Conservation (phyloP, 2,329 filamentous ascomycete genomes). For the Venturia aucupariae region DNA sequence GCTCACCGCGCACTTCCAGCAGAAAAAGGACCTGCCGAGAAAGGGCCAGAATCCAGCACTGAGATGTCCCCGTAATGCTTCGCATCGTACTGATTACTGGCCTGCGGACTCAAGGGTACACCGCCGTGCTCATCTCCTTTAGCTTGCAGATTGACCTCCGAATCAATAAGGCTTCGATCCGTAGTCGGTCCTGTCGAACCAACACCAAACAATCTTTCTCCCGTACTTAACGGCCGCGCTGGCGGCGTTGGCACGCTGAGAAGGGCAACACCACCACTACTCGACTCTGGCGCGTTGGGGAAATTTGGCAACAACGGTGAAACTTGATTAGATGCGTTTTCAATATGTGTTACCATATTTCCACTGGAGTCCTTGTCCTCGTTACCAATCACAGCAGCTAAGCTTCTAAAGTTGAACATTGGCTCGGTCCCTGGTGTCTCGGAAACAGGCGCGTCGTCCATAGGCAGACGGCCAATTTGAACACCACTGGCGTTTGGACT, state of each 20-base stretch:
- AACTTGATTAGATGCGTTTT: background rate
- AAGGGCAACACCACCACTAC: background rate
- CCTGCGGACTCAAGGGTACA: constrained; percentile 10
- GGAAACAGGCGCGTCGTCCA: constrained; percentile 16
- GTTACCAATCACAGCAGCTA: constrained; percentile 64
- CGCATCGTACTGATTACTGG: constrained; percentile 22
- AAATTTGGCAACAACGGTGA: background rate
- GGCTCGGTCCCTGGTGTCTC: constrained; percentile 54
- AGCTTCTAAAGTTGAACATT: constrained; percentile 84
- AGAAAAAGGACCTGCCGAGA: background rate
- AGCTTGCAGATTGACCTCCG: constrained; percentile 23
- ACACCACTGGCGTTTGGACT: constrained; percentile 46
- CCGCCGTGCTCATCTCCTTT: constrained; percentile 16
- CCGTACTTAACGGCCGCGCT: constrained; percentile 6
- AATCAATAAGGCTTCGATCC: constrained; percentile 19
- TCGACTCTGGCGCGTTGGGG: background rate
- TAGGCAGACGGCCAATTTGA: constrained; percentile 31
- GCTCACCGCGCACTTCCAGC: background rate
- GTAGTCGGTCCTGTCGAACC: constrained; percentile 15
- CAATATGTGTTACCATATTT: constrained; percentile 1
- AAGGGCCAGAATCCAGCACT: constrained; percentile 19
- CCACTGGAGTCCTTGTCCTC: constrained; percentile 16
- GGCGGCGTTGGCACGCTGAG: background rate
- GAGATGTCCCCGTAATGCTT: constrained; percentile 28
- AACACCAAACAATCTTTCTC: constrained; percentile 10